phyloP scores from a whole-genome alignment of 306 rosid genomes.

The Canavalia gladiata region DNA sequence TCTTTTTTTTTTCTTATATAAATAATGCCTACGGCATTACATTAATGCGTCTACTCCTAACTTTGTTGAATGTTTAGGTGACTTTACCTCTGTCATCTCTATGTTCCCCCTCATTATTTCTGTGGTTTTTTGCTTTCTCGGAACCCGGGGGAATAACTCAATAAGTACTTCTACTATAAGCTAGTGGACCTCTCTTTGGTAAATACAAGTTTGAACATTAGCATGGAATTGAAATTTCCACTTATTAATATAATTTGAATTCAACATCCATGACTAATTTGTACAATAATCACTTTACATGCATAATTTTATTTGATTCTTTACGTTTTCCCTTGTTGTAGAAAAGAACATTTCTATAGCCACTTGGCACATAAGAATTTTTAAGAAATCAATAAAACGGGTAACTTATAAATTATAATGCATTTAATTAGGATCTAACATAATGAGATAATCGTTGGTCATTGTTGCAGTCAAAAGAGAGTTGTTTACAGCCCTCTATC shows the following conservation, averaged over 20 bases:
- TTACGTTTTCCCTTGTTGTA: background rate
- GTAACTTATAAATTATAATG: background rate
- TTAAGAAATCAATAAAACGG: background rate
- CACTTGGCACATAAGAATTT: background rate
- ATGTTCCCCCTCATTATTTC: background rate
- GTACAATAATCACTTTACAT: background rate
- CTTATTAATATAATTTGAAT: slow-evolving; percentile 34
- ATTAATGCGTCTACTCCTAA: slow-evolving; percentile 50
- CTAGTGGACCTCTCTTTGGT: slow-evolving; percentile 29
- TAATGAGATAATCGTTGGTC: slow-evolving; percentile 16
- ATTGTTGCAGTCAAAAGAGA: background rate
- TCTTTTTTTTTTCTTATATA: slow-evolving; percentile 36
- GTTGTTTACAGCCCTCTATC: slow-evolving; percentile 32
- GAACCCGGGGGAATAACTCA: slow-evolving; percentile 23
- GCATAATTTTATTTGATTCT: background rate
- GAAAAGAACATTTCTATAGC: slow-evolving; percentile 7
- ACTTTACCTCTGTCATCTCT: slow-evolving; percentile 44
- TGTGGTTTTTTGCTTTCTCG: slow-evolving; percentile 21
- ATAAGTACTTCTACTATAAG: slow-evolving; percentile 40
- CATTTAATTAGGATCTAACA: background rate
- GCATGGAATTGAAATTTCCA: slow-evolving; percentile 11
- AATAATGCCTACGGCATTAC: slow-evolving; percentile 54
- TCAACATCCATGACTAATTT: background rate
- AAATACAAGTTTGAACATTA: slow-evolving; percentile 10
- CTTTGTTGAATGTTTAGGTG: slow-evolving; percentile 45